Evolutionary conservation across 1,139 yeast species (phyloP).

Genomic region (Candida smagusa): DNA sequence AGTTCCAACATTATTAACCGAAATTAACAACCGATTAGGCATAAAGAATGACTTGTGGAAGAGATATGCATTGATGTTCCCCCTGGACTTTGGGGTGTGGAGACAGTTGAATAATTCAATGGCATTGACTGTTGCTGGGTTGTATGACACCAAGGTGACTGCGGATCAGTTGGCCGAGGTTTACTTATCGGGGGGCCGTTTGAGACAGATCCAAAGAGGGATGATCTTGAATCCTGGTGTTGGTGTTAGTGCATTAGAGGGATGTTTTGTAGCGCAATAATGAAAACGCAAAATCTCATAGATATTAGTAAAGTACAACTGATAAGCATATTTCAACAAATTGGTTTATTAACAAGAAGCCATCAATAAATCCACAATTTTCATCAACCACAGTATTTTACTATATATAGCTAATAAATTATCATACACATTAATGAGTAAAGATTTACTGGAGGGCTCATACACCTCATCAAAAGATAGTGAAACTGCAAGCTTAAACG

Average conservation of each 20-base stretch:
- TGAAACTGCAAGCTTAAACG: neutral
- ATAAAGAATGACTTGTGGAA: conserved; percentile 49
- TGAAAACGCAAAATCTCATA: too few species aligned
- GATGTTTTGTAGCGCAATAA: too few species aligned
- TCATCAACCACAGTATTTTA: too few species aligned
- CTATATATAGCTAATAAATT: too few species aligned
- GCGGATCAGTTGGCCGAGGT: conserved; percentile 53
- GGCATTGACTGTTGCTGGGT: conserved; percentile 45
- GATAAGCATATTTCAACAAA: too few species aligned
- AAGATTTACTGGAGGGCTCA: too few species aligned
- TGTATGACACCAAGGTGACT: conserved; percentile 49
- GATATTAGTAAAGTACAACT: too few species aligned
- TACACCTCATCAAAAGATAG: too few species aligned
- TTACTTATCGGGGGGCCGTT: conserved; percentile 42
- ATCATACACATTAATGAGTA: too few species aligned
- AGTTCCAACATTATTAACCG: conserved; percentile 59
- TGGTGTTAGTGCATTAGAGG: conserved; percentile 7
- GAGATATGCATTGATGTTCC: conserved; percentile 69
- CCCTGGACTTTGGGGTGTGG: conserved; percentile 72
- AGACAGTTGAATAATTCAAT: conserved; percentile 47
- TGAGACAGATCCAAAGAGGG: conserved; percentile 60
- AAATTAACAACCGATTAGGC: conserved; percentile 36
- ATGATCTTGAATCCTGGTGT: conserved; percentile 30
- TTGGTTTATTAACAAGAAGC: too few species aligned
- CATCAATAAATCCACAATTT: too few species aligned